Base-by-base conservation (phyloP, 106 monocot species). In the Allium fistulosum region DNA sequence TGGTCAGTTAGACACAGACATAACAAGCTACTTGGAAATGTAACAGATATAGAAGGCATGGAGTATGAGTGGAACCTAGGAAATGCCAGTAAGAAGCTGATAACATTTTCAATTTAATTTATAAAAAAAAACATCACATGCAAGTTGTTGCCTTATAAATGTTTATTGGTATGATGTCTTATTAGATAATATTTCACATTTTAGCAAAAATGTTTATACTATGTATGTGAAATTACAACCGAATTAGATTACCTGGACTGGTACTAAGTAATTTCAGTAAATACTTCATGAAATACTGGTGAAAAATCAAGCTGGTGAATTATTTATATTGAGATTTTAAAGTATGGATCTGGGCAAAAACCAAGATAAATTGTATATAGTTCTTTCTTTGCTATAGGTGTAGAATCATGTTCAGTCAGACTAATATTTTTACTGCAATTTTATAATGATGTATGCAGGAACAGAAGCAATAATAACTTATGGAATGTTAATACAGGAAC, bases 1-100 rank as follows among this genome's bases (percentile, higher is more conserved):
- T 53, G 22, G 37, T 37, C 37, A 37, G 37, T 37, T 47, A 63
- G 57, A 45, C 16, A 11, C 6, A 26, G 51, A 58, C 57, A 6
- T 22, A 56, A 61, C 68, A 51, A 68, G 67, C 51, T n/a, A 14
- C 37, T 46, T 68, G 68, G 26, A 75, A 53, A 68, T 66, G 66
- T 61, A 48, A 60, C 6, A 28, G 22, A 60, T 49, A 49, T 6
- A 14, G 8, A 11, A 49, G 57, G 58, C 11, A 13, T 48, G 59
- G 59, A 58, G 57, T 69, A 11, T 59, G 28, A 70, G 18, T 46
- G 53, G 52, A 75, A 61, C 68, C 60, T 53, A 61, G 68, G 52
- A 59, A 61, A 75, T 68, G 51, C 60, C 51, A 60, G 55, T 11
- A 18, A 49, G 6, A 49, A 48, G 1, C 68, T 68, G 59, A 68